Base-by-base conservation (phyloP, 2,329 filamentous ascomycete genomes). In the Fusarium sp. region DNA sequence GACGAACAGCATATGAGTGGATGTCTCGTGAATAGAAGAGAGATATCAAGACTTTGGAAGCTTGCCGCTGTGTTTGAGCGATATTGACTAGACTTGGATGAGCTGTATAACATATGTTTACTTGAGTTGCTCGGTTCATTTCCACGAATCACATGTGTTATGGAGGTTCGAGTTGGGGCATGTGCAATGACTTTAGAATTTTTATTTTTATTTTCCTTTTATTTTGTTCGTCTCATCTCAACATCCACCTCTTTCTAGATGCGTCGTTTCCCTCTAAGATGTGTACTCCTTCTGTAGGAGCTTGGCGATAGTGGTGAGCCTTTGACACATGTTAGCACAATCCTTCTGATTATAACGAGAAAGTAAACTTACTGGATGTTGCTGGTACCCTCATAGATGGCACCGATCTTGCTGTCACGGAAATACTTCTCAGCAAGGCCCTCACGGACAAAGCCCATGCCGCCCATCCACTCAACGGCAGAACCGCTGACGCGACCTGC, bases 401-500 rank as follows among this genome's bases (percentile, higher is more conserved):
- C 93, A 9, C 95, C 95, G 73, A 99, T 99, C 89, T 98, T 99
- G 84, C 91, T 95, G 77, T 99, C 95, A 42, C 95, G 85, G 85
- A 90, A 99, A 81, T 90, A 97, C 87, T 99, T 99, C 87, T 99
- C 95, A 1, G 95, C 95, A 56, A 97, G 88, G 0, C 95, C 95
- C 77, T 99, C 95, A 40, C 95, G 84, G 13, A 99, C 95, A 72
- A 99, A 99, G 41, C 95, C 95, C 95, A 99, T 98, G 61, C 95
- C 95, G 43, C 95, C 95, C 94, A 98, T 98, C 95, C 95, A 99
- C 80, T 99, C 95, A 26, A 99, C 88, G 0, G 94, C 95, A 44
- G 91, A 85, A 7, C 93, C 88, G 52, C 90, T 91, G 19, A 99
- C 94, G 51, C 87, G 88, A 19, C 91, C 91, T 0, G 95, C 95